Evolutionary conservation across 2,329 filamentous ascomycete species (phyloP), one percentile per base, ranked within the genome.

Genomic region (Xylaria sp.): DNA sequence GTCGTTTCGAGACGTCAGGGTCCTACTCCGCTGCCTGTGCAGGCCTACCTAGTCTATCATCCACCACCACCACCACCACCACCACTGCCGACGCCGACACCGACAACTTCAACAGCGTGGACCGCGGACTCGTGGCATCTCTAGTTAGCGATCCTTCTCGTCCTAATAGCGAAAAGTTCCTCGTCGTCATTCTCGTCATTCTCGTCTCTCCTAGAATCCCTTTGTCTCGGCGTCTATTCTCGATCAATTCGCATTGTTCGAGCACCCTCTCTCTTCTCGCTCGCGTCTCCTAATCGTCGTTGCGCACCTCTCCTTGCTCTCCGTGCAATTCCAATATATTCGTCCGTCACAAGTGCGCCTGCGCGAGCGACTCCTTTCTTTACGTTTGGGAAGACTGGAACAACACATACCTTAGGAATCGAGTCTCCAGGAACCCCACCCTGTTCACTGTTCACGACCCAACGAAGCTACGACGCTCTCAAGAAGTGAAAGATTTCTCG

Each of bases 391-490:
- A 49, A 24, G 39, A 50, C 16, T 24, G 22, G 39, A 3, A 4
- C 40, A 42, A 42, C 50, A 29, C 50, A 46, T 34, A 48, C 48
- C 29, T 50, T 38, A 54, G n/a, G 50, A 45, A 55, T 55, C 51
- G 54, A 52, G 57, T 59, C 57, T 49, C 55, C 54, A 52, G 54
- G 62, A 65, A 60, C 60, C 65, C 58, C 55, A 63, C 57, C 53
- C 52, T 34, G 21, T 49, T 59, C 29, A 42, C 54, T 57, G 52
- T 60, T 54, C 54, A 61, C 57, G 54, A 55, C 42, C 50, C 54
- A 60, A 65, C 64, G 59, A 66, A 63, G 56, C 53, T 61, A 57
- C 63, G 58, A 63, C 56, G 43, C 56, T 58, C 47, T 53, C 37
- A 57, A 60, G 39, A 52, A 58, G 57, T 44, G 22, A 50, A 38